phyloP scores from a whole-genome alignment of 1,284 basidiomycete species.

The Sphagnurus paluster region DNA sequence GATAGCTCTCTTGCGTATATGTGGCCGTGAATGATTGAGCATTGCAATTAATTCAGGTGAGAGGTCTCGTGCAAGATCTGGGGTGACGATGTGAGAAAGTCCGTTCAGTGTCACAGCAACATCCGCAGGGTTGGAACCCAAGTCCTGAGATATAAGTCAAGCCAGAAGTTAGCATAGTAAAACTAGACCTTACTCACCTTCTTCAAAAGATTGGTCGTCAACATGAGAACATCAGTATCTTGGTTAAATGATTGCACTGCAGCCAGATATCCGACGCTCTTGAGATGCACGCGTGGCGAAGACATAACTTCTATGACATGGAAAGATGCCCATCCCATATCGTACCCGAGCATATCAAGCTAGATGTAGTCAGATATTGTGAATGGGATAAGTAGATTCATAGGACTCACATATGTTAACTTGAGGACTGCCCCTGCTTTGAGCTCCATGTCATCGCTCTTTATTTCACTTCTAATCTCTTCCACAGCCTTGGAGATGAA shows the following conservation, averaged over 20 bases:
- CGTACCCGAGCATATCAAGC: constrained; percentile 93
- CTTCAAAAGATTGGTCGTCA: constrained; percentile 97
- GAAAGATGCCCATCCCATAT: constrained; percentile 90
- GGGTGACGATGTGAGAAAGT: constrained; percentile 85
- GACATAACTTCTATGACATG: constrained; percentile 99
- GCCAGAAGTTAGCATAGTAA: constrained; percentile 9
- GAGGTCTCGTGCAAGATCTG: constrained; percentile 88
- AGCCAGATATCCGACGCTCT: constrained; percentile 95
- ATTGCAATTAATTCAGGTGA: constrained; percentile 85
- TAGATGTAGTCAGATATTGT: constrained; percentile 31
- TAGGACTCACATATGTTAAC: constrained; percentile 85
- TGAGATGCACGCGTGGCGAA: constrained; percentile 86
- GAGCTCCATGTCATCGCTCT: constrained; percentile 93
- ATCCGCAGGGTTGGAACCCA: constrained; percentile 76
- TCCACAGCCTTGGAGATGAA: constrained; percentile 82
- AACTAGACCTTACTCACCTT: constrained; percentile 65
- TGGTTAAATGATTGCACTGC: constrained; percentile 91
- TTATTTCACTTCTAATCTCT: constrained; percentile 91
- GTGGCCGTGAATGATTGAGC: constrained; percentile 87
- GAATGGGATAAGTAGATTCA: constrained; percentile 12
- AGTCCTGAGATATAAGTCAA: constrained; percentile 58
- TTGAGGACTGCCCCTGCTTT: constrained; percentile 96
- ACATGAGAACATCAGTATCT: constrained; percentile 96
- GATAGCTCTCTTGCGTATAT: constrained; percentile 89
- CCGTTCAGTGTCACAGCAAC: constrained; percentile 85